A percentile compares a stretch with the other conserved stretches of the same genome.
phyloP scores from a whole-genome alignment of 2,329 filamentous ascomycete genomes.

The Trichoderma arundinaceum region DNA sequence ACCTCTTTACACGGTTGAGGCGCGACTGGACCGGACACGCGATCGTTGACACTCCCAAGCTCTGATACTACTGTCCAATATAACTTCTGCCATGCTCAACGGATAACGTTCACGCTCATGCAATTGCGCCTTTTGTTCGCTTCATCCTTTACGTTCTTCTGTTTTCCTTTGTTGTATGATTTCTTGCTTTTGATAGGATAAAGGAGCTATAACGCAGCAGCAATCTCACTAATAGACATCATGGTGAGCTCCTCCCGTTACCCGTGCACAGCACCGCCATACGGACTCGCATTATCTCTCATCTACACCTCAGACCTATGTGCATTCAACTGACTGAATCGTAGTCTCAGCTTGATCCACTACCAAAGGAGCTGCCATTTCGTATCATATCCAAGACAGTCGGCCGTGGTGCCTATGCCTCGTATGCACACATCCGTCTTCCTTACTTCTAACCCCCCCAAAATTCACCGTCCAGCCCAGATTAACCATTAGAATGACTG shows the following conservation, averaged over 20 bases:
- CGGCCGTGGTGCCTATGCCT: conserved; percentile 95
- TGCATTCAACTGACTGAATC: conserved; percentile 43
- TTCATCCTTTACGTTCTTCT: not conserved
- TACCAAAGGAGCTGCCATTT: conserved; percentile 87
- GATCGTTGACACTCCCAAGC: not conserved
- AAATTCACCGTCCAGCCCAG: not conserved
- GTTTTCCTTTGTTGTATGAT: not conserved
- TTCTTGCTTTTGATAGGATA: not conserved
- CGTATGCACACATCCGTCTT: conserved; percentile 59
- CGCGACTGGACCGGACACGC: conserved; percentile 35
- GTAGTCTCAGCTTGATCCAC: conserved; percentile 86
- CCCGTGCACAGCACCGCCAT: not conserved
- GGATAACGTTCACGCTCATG: conserved; percentile 4
- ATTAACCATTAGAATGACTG: conserved; percentile 20
- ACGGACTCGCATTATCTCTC: not conserved
- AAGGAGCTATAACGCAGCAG: not conserved
- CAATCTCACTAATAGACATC: conserved; percentile 23
- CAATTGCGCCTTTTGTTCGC: not conserved
- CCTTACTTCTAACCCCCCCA: not conserved
- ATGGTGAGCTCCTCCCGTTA: conserved; percentile 24
- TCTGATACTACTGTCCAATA: not conserved
- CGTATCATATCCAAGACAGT: conserved; percentile 96
- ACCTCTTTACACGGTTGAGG: conserved; percentile 47
- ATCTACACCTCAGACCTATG: not conserved
- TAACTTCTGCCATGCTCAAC: conserved; percentile 1